Evolutionary conservation across 2,329 filamentous ascomycete species (phyloP).

Genomic region (Fusarium aywerte): DNA sequence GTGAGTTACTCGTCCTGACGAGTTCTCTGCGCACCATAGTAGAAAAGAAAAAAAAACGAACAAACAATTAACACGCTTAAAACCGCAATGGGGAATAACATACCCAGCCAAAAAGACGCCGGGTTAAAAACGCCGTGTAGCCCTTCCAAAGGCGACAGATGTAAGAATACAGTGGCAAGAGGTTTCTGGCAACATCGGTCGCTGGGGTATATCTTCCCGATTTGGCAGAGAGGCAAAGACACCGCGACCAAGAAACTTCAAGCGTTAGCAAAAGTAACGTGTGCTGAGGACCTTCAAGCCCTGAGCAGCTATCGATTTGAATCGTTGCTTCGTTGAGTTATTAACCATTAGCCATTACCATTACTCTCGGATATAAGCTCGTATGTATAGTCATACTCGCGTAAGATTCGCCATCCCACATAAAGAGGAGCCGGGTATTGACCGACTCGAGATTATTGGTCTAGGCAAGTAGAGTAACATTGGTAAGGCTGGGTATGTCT

Average conservation of each 20-base stretch:
- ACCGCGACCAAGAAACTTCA: conserved; percentile 22
- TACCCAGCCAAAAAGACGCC: conserved; percentile 21
- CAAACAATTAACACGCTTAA: conserved; percentile 28
- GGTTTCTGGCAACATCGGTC: conserved; percentile 10
- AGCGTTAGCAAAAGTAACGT: conserved; percentile 3
- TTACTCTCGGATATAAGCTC: conserved; percentile 14
- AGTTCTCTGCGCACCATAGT: conserved; percentile 16
- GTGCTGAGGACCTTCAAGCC: conserved; percentile 2
- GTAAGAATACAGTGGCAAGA: conserved; percentile 33
- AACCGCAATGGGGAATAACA: conserved; percentile 23
- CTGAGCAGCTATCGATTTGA: conserved; percentile 14
- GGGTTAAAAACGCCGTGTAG: conserved; percentile 26
- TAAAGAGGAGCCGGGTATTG: conserved; percentile 14
- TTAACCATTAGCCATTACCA: conserved; percentile 35
- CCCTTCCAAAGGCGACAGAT: conserved; percentile 19
- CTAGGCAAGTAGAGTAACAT: conserved; percentile 14
- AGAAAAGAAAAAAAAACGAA: conserved; percentile 10
- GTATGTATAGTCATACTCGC: conserved; percentile 22
- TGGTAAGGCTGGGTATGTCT: conserved; percentile 29
- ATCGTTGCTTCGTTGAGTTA: conserved; percentile 29
- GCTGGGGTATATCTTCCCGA: conserved; percentile 25
- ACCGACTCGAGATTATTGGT: conserved; percentile 14
- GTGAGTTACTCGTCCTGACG: conserved; percentile 26
- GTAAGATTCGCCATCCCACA: conserved; percentile 10
- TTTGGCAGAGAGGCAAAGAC: conserved; percentile 14